phyloP scores from a whole-genome alignment of 176 grass and related monocot genomes.

The Lolium rigidum region DNA sequence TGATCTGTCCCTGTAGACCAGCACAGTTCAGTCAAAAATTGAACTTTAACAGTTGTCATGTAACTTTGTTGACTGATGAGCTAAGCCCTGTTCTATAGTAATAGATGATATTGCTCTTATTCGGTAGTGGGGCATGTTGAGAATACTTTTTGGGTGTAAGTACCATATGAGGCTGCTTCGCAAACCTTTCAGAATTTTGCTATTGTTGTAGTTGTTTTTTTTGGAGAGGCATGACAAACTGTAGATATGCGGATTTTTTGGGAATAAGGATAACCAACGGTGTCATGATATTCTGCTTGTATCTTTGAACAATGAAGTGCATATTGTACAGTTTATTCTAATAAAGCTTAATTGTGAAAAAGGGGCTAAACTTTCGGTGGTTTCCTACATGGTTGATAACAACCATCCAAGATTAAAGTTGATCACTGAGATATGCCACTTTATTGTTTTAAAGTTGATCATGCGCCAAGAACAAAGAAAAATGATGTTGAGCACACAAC shows the following conservation, averaged over 20 bases:
- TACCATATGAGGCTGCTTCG: background rate
- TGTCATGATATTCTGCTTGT: background rate
- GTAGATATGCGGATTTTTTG: background rate
- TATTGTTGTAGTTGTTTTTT: conserved; percentile 7
- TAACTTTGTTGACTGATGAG: no score
- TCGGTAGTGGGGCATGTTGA: background rate
- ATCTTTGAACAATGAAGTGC: no score
- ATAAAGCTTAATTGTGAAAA: no score
- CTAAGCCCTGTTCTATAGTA: background rate
- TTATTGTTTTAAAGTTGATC: no score
- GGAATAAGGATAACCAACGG: conserved; percentile 9
- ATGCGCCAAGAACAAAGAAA: no score
- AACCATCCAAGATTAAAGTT: no score
- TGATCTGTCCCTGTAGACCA: background rate
- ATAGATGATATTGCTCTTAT: background rate
- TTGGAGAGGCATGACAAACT: background rate
- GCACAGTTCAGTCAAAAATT: background rate
- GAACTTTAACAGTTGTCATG: background rate
- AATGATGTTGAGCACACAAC: no score
- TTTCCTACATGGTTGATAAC: no score
- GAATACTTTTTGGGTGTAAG: conserved; percentile 2
- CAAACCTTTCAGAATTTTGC: background rate
- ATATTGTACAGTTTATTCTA: no score
- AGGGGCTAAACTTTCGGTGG: no score
- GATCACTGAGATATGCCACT: no score